Evolutionary conservation across 805 yeast genomes (phyloP), one percentile per base, ranked within the genome.

Genomic region (Clavispora carvajalis): DNA sequence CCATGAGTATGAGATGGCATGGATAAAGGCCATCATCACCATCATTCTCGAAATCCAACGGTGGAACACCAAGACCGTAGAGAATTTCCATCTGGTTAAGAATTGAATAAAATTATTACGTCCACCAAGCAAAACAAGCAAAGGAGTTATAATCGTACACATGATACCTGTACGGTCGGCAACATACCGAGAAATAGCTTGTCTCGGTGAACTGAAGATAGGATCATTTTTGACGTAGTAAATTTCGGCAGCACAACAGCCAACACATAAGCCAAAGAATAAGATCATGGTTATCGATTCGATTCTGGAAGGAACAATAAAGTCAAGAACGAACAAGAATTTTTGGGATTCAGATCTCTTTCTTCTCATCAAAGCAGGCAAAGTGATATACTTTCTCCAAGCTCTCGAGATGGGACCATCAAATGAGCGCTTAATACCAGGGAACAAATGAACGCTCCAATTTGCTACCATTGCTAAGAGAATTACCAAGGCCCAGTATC

Each of bases 381-480:
- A 39, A 3, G 56, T 43, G 10, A 64, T 47, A 39, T 58, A 44
- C 34, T 53, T 52, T 48, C 66, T 59, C 37, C 52, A 46, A 25
- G 42, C 34, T 10, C 64, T 55, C 4, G 57, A 44, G 8, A 55
- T 17, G 4, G 52, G 57, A 1, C 69, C 69, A 16, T 61, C 61
- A 12, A 62, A 48, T 3, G 46, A 38, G 22, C 57, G 55, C 9
- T 58, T 45, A 15, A 67, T 34, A 1, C 56, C 44, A 2, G 80
- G 80, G 21, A 65, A 62, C 16, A 74, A 43, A 33, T 59, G 53
- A 26, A 55, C 51, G 4, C 57, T 22, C 73, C 77, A 71, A 43
- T 75, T 71, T 74, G 0, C 74, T 4, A 42, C 4, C 12, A 29
- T 12, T 2, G 43, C 43, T 9, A 28, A 8, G 5, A 25, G 6